Percentiles rank a stretch among this genome's conserved stretches.
phyloP scores from a whole-genome alignment of 2,329 filamentous ascomycete species.

The Trichocomaceae sp. region DNA sequence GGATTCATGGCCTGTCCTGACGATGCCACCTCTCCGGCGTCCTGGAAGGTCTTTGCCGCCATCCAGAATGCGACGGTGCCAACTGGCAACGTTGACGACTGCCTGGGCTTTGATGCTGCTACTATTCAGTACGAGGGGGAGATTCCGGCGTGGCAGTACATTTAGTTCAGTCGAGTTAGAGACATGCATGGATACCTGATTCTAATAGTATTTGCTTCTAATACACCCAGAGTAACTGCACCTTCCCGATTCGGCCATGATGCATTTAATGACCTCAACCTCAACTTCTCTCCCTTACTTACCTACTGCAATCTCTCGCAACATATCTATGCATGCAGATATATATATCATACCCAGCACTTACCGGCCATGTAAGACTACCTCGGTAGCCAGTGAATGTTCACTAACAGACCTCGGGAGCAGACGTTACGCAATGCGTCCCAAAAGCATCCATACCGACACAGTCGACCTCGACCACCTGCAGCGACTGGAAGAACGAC shows the following conservation, averaged over 20 bases:
- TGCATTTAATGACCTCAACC: too few species aligned
- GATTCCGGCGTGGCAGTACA: constrained; percentile 37
- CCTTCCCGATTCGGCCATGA: too few species aligned
- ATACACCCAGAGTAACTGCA: too few species aligned
- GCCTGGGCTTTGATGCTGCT: constrained; percentile 35
- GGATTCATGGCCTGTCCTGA: constrained; percentile 42
- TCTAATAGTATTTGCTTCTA: too few species aligned
- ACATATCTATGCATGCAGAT: too few species aligned
- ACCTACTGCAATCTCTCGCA: too few species aligned
- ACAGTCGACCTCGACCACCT: not conserved
- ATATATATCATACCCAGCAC: constrained; percentile 1
- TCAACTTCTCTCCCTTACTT: not conserved
- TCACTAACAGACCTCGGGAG: too few species aligned
- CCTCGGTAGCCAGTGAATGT: too few species aligned
- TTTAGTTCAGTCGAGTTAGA: constrained; percentile 18
- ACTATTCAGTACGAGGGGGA: constrained; percentile 23
- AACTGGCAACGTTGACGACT: constrained; percentile 31
- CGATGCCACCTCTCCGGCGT: constrained; percentile 15
- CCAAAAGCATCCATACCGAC: not conserved
- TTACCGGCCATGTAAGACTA: not conserved
- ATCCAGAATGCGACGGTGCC: constrained; percentile 37
- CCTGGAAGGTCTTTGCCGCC: constrained; percentile 39
- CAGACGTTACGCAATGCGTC: not conserved
- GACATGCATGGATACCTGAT: too few species aligned
- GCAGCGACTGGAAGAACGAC: not conserved